These are phyloP conservation scores for Suillus decipiens DNA, from an alignment of 768 basidiomycete genomes.

Conservation along the genomic window DNA sequence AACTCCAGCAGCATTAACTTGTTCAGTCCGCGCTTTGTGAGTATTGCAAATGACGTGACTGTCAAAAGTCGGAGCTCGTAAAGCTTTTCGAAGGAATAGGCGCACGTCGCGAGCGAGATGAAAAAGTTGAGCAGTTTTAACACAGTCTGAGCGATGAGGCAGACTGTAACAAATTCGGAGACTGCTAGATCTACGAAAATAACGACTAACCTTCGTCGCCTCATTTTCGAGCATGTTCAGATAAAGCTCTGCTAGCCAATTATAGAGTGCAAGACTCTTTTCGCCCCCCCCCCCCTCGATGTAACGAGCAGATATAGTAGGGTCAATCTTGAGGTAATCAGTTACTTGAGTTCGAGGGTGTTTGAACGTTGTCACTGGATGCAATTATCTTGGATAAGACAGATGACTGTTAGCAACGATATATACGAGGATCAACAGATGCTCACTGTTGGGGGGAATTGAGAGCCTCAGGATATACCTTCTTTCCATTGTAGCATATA, in stretches of 20 bases:
- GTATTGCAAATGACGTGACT: slow-evolving; percentile 68
- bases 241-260: slow-evolving; percentile 88
- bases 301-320: slow-evolving; percentile 70
- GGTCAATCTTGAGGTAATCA: slow-evolving; percentile 71
- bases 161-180: no score
- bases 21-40: slow-evolving; percentile 74
- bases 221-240: slow-evolving; percentile 61
- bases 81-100: slow-evolving; percentile 72
- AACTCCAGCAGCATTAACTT: slow-evolving; percentile 76
- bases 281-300: slow-evolving; percentile 74
- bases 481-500: slow-evolving; percentile 90
- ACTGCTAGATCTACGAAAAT: no score
- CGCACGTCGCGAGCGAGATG: slow-evolving; percentile 79
- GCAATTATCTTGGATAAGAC: slow-evolving; percentile 74
- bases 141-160: no score
- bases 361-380: slow-evolving; percentile 91
- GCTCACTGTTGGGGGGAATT: slow-evolving; percentile 81
- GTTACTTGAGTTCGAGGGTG: slow-evolving; percentile 78
- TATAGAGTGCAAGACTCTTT: slow-evolving; percentile 69
- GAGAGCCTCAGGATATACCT: slow-evolving; percentile 91
- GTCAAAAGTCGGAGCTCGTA: slow-evolving; percentile 69
- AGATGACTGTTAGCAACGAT: neutral
- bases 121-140: no score
- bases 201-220: slow-evolving; percentile 55
- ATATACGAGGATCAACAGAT: slow-evolving; percentile 37